A percentile compares a stretch with the other conserved stretches of the same genome.
These are phyloP conservation scores for Steccherinum ochraceum DNA, from an alignment of 768 basidiomycete genomes.

Conservation along the genomic window DNA sequence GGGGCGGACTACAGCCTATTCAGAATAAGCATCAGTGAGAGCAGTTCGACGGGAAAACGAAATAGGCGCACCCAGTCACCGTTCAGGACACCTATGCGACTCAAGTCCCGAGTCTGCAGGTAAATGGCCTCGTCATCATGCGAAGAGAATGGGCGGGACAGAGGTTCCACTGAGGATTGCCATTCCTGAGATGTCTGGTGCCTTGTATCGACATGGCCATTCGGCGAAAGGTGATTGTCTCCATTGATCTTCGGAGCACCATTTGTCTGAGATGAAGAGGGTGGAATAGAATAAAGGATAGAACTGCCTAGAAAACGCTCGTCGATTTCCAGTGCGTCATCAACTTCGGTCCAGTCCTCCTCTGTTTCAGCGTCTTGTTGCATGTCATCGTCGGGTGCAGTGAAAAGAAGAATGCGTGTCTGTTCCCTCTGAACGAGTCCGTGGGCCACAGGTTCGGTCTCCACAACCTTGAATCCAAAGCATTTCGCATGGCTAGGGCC, in stretches of 20 bases:
- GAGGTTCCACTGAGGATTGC: slow-evolving; percentile 18
- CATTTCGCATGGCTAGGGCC: too few species aligned
- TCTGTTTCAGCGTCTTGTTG: neutral
- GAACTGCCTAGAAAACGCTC: slow-evolving; percentile 64
- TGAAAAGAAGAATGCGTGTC: neutral
- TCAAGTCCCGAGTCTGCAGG: slow-evolving; percentile 56
- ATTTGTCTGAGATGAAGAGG: neutral
- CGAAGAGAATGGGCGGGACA: slow-evolving; percentile 27
- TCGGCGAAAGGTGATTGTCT: slow-evolving; percentile 1
- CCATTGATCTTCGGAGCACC: slow-evolving; percentile 16
- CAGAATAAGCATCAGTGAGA: slow-evolving; percentile 8
- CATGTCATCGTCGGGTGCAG: neutral
- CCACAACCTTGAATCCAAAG: neutral
- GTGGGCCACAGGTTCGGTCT: neutral
- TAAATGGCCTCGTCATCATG: slow-evolving; percentile 54
- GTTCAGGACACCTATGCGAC: slow-evolving; percentile 57
- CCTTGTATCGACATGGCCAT: slow-evolving; percentile 7
- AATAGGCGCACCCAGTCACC: slow-evolving; percentile 67
- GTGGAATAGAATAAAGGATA: slow-evolving; percentile 23
- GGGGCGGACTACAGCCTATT: slow-evolving; percentile 49
- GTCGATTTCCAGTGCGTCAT: slow-evolving; percentile 50
- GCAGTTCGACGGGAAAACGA: slow-evolving; percentile 1
- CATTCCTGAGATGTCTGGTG: slow-evolving; percentile 8
- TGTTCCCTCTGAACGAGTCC: neutral
- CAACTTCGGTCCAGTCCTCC: neutral